These are phyloP conservation scores for Euphorbia celastroides DNA, from an alignment of 441 rosid genomes.

Conservation along the genomic window DNA sequence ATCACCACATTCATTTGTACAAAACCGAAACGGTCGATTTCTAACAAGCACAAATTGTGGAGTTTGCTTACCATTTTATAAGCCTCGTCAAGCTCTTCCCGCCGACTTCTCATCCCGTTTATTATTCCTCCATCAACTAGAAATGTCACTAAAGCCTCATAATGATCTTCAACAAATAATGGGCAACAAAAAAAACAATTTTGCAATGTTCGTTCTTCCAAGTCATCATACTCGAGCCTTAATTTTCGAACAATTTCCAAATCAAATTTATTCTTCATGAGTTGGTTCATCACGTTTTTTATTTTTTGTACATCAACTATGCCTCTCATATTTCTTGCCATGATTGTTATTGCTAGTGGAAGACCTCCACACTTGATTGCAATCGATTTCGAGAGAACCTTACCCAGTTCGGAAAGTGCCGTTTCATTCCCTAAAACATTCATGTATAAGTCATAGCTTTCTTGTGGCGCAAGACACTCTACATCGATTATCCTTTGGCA, in stretches of 20 bases:
- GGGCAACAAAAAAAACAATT: background rate
- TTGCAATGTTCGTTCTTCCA: background rate
- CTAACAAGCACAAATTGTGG: background rate
- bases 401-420: background rate
- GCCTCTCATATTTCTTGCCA: slow-evolving; percentile 12
- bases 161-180: background rate
- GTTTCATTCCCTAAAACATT: background rate
- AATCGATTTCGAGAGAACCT: background rate
- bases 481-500: background rate
- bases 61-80: slow-evolving; percentile 6
- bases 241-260: background rate
- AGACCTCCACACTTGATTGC: background rate
- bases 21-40: background rate
- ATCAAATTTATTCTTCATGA: background rate
- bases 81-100: background rate
- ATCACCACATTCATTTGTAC: background rate
- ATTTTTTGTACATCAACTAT: background rate
- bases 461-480: background rate
- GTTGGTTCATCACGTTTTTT: background rate
- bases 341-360: background rate
- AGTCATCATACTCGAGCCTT: background rate
- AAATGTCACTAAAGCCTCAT: too few species aligned
- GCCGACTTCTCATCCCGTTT: background rate
- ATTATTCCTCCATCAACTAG: slow-evolving; percentile 5
- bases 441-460: background rate